Conservation (phyloP, 352 stramenopile species). For the Stramenopiles sp. region DNA sequence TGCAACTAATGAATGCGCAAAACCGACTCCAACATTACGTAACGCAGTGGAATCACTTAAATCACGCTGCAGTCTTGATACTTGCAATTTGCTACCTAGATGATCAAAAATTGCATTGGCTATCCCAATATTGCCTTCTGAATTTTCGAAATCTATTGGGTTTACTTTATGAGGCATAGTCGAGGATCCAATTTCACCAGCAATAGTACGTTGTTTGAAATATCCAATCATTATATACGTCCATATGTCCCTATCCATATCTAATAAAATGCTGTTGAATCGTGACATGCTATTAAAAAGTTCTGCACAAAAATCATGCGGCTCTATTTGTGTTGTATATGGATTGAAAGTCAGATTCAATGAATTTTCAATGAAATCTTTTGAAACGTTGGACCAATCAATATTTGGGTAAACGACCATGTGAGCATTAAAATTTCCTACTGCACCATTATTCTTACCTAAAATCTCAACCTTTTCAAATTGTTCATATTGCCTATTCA, state of each 20-base stretch:
- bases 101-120: slow-evolving; percentile 24
- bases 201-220: slow-evolving; percentile 25
- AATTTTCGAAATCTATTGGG: slow-evolving; percentile 30
- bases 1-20: slow-evolving; percentile 26
- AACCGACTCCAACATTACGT: slow-evolving; percentile 19
- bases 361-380: slow-evolving; percentile 18
- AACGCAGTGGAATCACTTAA: slow-evolving; percentile 26
- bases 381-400: slow-evolving; percentile 19
- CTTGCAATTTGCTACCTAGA: slow-evolving; percentile 22
- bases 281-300: slow-evolving; percentile 19
- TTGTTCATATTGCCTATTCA: slow-evolving; percentile 11
- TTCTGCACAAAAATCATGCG: slow-evolving; percentile 23
- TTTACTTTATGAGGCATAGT: slow-evolving; percentile 32
- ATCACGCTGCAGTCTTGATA: slow-evolving; percentile 26
- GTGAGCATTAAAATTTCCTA: slow-evolving; percentile 26
- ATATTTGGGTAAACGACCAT: slow-evolving; percentile 24
- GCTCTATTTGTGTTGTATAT: slow-evolving; percentile 28
- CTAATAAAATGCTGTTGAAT: slow-evolving; percentile 26
- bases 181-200: slow-evolving; percentile 23
- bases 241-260: slow-evolving; percentile 28
- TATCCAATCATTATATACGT: slow-evolving; percentile 26
- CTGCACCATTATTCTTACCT: slow-evolving; percentile 26
- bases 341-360: slow-evolving; percentile 17
- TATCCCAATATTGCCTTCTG: slow-evolving; percentile 26
- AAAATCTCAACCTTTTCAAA: slow-evolving; percentile 17